Base-by-base conservation (phyloP, 768 basidiomycete species). In the Pulveroboletus sp. region DNA sequence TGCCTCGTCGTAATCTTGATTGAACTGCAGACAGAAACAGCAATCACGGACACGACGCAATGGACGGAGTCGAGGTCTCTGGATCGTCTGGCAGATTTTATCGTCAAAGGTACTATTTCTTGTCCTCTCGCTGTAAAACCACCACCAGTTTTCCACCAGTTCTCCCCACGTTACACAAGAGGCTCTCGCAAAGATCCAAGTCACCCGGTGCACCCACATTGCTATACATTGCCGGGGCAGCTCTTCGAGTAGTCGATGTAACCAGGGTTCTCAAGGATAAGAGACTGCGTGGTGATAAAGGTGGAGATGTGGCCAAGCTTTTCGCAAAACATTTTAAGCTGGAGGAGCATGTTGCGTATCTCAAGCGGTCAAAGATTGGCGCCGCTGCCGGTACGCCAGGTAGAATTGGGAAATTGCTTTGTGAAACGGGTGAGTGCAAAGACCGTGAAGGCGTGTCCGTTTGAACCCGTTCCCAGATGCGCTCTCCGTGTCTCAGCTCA, bases 291-390 rank as follows among this genome's bases (percentile, higher is more conserved):
- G 86, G 87, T 31, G 85, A 89, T 20, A 94, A 91, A 63, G 85
- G 90, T 47, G 92, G 90, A 11, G 91, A 95, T 55, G 85, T 97
- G 27, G 94, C 89, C 19, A 97, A 97, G 67, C 79, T 99, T 23
- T 98, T 98, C 60, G 92, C 94, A 25, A 94, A 87, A 68, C 94
- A 98, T 64, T 84, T 95, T 71, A 97, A 94, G 70, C 73, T 94
- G 34, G 73, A 85, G 41, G 90, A 94, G 49, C 94, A 98, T 66
- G 81, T 88, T 60, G 73, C 81, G 14, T 90, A 93, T 71, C 76
- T 98, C 60, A 77, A 78, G 61, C 78, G 82, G 56, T 94, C 92
- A n/a, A 90, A 86, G 64, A 80, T 97, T 39, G 87, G 86, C 19
- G 78, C 87, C 35, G 95, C 92, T 17, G 90, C 89, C 23, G 95